Conservation (phyloP, 495 filamentous ascomycete genomes). For the Extremus antarcticus region DNA sequence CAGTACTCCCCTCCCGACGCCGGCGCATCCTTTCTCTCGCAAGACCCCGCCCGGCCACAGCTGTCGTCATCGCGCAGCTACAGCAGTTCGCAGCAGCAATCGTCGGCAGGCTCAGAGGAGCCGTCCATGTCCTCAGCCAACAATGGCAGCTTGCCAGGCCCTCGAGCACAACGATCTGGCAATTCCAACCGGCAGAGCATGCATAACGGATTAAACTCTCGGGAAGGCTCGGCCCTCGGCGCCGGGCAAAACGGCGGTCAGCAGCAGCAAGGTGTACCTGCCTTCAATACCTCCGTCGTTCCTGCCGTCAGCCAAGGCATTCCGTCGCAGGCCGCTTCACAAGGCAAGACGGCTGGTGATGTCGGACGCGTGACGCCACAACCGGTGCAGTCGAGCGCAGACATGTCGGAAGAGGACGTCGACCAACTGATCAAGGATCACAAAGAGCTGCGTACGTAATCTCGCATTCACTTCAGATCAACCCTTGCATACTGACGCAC, state of each 20-base stretch:
- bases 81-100: not conserved
- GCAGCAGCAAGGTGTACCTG: slow-evolving; percentile 20
- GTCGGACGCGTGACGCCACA: slow-evolving; percentile 29
- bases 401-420: slow-evolving; percentile 32
- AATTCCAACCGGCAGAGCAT: slow-evolving; percentile 14
- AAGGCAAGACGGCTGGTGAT: slow-evolving; percentile 13
- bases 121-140: slow-evolving; percentile 13
- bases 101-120: slow-evolving; percentile 2
- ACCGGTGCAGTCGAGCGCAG: slow-evolving; percentile 21
- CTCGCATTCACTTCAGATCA: not conserved
- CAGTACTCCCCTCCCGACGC: slow-evolving; percentile 1
- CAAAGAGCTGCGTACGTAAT: slow-evolving; percentile 33
- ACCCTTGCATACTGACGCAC: slow-evolving; percentile 5
- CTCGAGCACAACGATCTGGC: not conserved
- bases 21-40: not conserved
- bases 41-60: not conserved
- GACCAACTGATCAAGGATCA: slow-evolving; percentile 31
- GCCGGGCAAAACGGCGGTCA: slow-evolving; percentile 2
- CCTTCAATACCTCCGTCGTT: slow-evolving; percentile 30
- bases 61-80: slow-evolving; percentile 7
- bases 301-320: slow-evolving; percentile 25
- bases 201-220: slow-evolving; percentile 16
- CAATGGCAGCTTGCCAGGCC: slow-evolving; percentile 13
- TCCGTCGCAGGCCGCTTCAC: slow-evolving; percentile 22
- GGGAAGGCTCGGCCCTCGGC: slow-evolving; percentile 11